Evolutionary conservation across 352 stramenopile genomes (phyloP), one percentile per base, ranked within the genome.

Genomic region (Pythium scleroteichum): DNA sequence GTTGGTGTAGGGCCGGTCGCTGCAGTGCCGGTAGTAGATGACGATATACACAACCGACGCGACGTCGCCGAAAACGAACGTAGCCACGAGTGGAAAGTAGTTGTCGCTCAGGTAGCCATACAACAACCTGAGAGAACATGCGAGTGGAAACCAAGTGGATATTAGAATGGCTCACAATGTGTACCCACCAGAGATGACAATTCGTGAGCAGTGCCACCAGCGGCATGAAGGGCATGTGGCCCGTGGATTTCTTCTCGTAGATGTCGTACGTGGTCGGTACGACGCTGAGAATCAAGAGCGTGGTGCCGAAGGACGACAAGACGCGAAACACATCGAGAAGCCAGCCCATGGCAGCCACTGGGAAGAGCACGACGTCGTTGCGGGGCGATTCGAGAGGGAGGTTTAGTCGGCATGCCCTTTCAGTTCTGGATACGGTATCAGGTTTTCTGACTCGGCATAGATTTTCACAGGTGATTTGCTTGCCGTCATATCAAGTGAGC

Each of bases 181-280:
- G 5, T 35, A 35, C 29, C 10, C 29, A 68, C 60, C 60, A 82
- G 16, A 75, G 42, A 58, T 75, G 59, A 60, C 70, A 77, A 65
- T 82, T 82, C 46, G 49, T 55, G 33, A 86, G 68, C 29, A 82
- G 60, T 20, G 72, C 59, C 40, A 79, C 69, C 14, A 85, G 63
- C 13, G 76, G 75, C 23, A 77, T 68, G 35, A 86, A 72, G 17
- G 76, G 79, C 38, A 65, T 73, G 59, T 69, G 66, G 12, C 73
- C 76, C 6, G 69, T 69, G 29, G 71, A 52, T 39, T 71, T 26
- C 53, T 23, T 68, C 60, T 78, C 70, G 61, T 71, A 52, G 50
- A 80, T 71, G 0, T 59, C 61, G 20, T 66, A 67, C 27, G 82
- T 66, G 0, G 70, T 52, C n/a, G 72, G 63, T 19, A 70, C 63